phyloP scores from a whole-genome alignment of 306 rosid species.

The Pachyrhizus erosus region DNA sequence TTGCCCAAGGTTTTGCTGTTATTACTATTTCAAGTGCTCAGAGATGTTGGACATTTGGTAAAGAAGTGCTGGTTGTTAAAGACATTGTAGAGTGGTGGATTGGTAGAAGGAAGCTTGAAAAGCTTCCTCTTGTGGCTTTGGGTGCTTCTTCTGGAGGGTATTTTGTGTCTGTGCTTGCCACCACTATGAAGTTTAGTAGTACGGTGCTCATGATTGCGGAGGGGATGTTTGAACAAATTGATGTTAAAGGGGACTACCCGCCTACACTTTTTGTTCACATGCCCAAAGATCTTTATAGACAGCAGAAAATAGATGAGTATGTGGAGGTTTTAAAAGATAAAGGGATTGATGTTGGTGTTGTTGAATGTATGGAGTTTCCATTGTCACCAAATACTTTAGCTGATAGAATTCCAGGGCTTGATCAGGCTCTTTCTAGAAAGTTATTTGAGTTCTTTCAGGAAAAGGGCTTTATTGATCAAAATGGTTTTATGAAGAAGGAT shows the following conservation, averaged over 20 bases:
- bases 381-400: constrained; percentile 63
- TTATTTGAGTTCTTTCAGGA: constrained; percentile 66
- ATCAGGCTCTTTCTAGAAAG: constrained; percentile 57
- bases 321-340: constrained; percentile 58
- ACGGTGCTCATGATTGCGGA: constrained; percentile 86
- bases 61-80: constrained; percentile 65
- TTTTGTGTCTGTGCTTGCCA: constrained; percentile 88
- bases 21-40: constrained; percentile 73
- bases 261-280: constrained; percentile 91
- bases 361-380: constrained; percentile 82
- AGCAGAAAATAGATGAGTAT: constrained; percentile 65
- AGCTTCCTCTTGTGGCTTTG: constrained; percentile 80
- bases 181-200: constrained; percentile 60
- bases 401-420: constrained; percentile 80
- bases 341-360: constrained; percentile 74
- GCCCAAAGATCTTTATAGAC: constrained; percentile 86
- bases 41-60: constrained; percentile 72
- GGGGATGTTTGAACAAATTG: constrained; percentile 74
- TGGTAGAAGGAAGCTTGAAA: constrained; percentile 61
- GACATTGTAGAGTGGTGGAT: constrained; percentile 78
- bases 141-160: constrained; percentile 96
- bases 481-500: constrained; percentile 80
- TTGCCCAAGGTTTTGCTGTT: constrained; percentile 71
- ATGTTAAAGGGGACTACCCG: constrained; percentile 64
- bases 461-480: constrained; percentile 73